phyloP scores from a whole-genome alignment of 2,329 filamentous ascomycete genomes.

The Macrophomina phaseolina region DNA sequence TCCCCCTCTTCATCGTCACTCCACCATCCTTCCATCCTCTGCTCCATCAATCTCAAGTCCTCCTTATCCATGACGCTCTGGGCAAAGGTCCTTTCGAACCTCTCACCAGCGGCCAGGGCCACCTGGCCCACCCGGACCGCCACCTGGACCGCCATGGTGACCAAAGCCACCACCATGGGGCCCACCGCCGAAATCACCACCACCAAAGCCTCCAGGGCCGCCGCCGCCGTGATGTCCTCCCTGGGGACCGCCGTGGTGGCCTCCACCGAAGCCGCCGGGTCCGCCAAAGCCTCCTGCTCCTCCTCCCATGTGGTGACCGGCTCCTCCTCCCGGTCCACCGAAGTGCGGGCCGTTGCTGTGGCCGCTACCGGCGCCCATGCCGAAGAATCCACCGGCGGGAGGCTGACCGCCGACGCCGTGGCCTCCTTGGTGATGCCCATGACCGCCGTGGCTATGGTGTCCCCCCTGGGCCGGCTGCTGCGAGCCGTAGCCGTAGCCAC shows the following conservation, averaged over 20 bases:
- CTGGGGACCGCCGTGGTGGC: not conserved
- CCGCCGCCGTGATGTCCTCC: not conserved
- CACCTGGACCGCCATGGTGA: slow-evolving; percentile 4
- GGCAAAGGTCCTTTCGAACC: not conserved
- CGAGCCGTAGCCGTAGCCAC: not conserved
- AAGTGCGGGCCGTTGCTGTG: not conserved
- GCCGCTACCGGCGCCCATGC: not conserved
- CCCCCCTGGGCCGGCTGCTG: not conserved
- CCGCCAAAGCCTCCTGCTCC: not conserved
- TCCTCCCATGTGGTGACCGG: not conserved
- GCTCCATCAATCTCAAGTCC: slow-evolving; percentile 3
- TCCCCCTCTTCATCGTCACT: slow-evolving; percentile 1
- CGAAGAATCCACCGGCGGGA: not conserved
- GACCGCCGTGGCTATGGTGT: slow-evolving; percentile 10
- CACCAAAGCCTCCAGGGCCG: slow-evolving; percentile 9
- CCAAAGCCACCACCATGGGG: not conserved
- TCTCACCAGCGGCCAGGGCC: slow-evolving; percentile 19
- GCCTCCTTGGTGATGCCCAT: slow-evolving; percentile 12
- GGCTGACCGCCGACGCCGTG: slow-evolving; percentile 10
- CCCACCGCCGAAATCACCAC: slow-evolving; percentile 10
- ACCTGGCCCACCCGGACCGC: slow-evolving; percentile 20
- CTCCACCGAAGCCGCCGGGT: not conserved
- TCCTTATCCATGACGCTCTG: slow-evolving; percentile 12
- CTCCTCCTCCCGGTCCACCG: not conserved
- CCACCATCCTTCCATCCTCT: not conserved